Percentiles rank a stretch among this genome's conserved stretches.
Conservation (phyloP, 163 green algal genomes). For the Scenedesmus sp. region DNA sequence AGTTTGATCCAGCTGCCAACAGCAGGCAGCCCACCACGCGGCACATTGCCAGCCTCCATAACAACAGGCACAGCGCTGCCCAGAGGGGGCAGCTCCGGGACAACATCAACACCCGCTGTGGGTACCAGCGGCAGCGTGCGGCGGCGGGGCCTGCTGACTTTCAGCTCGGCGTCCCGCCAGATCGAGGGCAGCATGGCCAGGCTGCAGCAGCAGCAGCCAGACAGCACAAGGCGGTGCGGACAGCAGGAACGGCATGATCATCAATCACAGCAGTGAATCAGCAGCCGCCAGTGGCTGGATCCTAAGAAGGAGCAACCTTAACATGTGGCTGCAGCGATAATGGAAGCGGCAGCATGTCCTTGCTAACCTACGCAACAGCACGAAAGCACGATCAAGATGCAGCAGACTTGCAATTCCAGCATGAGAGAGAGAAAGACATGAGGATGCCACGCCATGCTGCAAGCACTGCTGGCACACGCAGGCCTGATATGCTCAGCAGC, state of each 20-base stretch:
- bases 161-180: neutral
- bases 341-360: neutral
- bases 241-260: too few species aligned
- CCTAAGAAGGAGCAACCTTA: too few species aligned
- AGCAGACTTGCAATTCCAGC: too few species aligned
- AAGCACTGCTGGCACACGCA: neutral
- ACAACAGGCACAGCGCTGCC: slow-evolving; percentile 44
- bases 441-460: neutral
- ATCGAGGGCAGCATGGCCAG: neutral
- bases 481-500: neutral
- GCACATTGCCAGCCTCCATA: slow-evolving; percentile 14
- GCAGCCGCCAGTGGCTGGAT: too few species aligned
- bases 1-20: slow-evolving; percentile 39
- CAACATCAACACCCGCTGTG: neutral
- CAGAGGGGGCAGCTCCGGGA: slow-evolving; percentile 5
- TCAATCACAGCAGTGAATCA: too few species aligned
- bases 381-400: neutral
- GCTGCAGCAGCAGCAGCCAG: slow-evolving; percentile 5
- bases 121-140: slow-evolving; percentile 13
- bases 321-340: neutral
- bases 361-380: neutral
- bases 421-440: too few species aligned
- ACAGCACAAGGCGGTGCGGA: neutral
- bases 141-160: neutral
- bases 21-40: neutral